phyloP scores from a whole-genome alignment of 495 filamentous ascomycete genomes.

The Penicillium atrosanguineum region DNA sequence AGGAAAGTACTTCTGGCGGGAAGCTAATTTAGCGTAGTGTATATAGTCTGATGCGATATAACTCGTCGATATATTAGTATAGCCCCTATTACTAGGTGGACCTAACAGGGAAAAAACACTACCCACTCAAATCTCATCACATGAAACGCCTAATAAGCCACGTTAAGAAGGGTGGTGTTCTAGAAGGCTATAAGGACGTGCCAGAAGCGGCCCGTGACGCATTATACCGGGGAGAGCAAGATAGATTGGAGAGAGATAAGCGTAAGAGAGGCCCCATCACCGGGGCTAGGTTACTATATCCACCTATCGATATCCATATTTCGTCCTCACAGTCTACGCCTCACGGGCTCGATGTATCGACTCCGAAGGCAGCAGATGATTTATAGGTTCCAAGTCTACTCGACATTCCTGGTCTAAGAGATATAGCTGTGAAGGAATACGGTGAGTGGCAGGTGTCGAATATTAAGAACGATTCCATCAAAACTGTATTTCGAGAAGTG shows the following conservation, averaged over 20 bases:
- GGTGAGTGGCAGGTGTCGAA: conserved; percentile 20
- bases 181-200: neutral
- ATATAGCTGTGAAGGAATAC: conserved; percentile 23
- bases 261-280: no score
- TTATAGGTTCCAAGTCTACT: neutral
- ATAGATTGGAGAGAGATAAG: neutral
- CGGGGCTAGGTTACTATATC: neutral
- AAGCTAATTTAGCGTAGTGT: conserved; percentile 1
- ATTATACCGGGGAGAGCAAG: no score
- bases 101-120: conserved; percentile 26
- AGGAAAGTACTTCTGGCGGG: no score
- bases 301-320: neutral
- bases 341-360: neutral
- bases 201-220: no score
- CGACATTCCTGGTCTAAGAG: conserved; percentile 9
- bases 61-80: neutral
- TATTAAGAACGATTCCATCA: conserved; percentile 13
- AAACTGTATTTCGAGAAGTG: conserved; percentile 16
- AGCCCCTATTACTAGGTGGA: conserved; percentile 28
- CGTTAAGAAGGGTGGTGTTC: conserved; percentile 16
- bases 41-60: no score
- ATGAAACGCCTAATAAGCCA: conserved; percentile 19
- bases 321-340: neutral
- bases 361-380: neutral
- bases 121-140: conserved; percentile 15